Evolutionary conservation across 305 asterid species (phyloP).

Genomic region (Fraxinus sp.): DNA sequence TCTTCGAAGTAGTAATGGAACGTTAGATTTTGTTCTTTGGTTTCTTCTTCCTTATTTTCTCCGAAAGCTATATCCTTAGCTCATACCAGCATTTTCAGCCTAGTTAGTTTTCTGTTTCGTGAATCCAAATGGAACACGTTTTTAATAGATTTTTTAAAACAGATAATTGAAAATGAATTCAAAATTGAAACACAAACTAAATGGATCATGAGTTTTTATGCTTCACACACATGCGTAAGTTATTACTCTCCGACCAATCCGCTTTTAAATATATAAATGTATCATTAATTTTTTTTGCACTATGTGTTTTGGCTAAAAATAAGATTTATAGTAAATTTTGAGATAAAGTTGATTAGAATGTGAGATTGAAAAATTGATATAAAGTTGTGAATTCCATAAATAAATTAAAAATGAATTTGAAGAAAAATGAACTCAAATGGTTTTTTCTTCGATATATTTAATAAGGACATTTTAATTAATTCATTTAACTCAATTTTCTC

Average conservation of each 20-base stretch:
- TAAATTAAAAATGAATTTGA: too few species aligned
- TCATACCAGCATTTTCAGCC: not conserved
- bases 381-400: not conserved
- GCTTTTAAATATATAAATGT: not conserved
- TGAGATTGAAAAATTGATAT: not conserved
- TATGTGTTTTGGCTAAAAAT: not conserved
- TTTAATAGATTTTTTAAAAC: too few species aligned
- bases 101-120: not conserved
- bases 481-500: too few species aligned
- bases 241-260: not conserved
- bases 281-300: not conserved
- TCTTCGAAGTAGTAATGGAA: not conserved
- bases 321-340: too few species aligned
- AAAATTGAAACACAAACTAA: not conserved
- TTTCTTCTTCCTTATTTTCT: not conserved
- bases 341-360: not conserved
- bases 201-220: not conserved
- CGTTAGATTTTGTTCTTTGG: not conserved
- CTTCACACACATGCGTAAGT: not conserved
- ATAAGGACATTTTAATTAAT: too few species aligned
- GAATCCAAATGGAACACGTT: not conserved
- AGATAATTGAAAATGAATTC: not conserved
- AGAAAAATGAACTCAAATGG: too few species aligned
- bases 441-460: too few species aligned
- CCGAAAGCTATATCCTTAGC: not conserved